These are phyloP conservation scores for Fusarium chaquense DNA, from an alignment of 2,329 filamentous ascomycete genomes.

Conservation along the genomic window DNA sequence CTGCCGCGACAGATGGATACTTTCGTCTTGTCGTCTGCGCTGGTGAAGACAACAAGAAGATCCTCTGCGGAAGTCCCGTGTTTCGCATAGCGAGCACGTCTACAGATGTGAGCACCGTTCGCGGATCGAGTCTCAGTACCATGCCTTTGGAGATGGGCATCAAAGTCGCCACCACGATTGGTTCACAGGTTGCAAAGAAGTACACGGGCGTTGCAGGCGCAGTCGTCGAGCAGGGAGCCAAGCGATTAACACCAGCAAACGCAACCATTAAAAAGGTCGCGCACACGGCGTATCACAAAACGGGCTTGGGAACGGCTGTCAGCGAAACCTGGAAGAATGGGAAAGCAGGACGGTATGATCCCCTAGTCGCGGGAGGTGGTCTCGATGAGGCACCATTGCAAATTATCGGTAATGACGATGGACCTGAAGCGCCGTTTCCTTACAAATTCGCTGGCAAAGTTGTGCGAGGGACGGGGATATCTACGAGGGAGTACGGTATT, in stretches of 20 bases:
- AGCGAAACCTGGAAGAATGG: conserved; percentile 54
- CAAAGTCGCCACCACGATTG: conserved; percentile 65
- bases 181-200: conserved; percentile 58
- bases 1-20: conserved; percentile 73
- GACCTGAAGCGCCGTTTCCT: conserved; percentile 66
- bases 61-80: conserved; percentile 73
- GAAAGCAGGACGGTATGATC: conserved; percentile 54
- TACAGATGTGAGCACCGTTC: conserved; percentile 68
- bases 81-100: conserved; percentile 78
- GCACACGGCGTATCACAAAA: conserved; percentile 52
- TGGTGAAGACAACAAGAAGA: conserved; percentile 60
- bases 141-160: conserved; percentile 75
- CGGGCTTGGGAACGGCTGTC: conserved; percentile 46
- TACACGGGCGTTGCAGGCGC: conserved; percentile 55
- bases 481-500: conserved; percentile 56
- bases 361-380: conserved; percentile 49
- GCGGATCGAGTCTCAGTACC: conserved; percentile 73
- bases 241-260: conserved; percentile 51
- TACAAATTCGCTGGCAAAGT: conserved; percentile 64
- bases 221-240: conserved; percentile 57
- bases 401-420: conserved; percentile 62
- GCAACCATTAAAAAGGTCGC: conserved; percentile 55
- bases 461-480: conserved; percentile 58
- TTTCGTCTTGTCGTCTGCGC: conserved; percentile 74
- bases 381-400: conserved; percentile 50